Conservation (phyloP, 2,329 filamentous ascomycete genomes). For the Colletotrichum sp. region DNA sequence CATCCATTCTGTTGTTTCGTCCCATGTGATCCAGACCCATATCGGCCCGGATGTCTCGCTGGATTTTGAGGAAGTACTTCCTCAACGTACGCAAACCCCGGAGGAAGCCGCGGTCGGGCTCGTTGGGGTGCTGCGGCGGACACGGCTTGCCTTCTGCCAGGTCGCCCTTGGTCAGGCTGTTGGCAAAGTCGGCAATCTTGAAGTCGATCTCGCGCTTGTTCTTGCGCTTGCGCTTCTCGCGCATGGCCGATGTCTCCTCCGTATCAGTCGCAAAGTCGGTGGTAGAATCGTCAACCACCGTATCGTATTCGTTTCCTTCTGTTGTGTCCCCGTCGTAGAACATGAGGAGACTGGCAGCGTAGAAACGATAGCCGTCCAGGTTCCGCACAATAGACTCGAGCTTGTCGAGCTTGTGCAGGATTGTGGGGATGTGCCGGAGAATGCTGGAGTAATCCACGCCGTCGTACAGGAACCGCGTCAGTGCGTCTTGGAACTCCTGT, state of each 20-base stretch:
- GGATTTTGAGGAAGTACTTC: constrained; percentile 86
- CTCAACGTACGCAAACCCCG: constrained; percentile 80
- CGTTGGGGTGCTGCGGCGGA: constrained; percentile 79
- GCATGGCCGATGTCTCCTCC: constrained; percentile 50
- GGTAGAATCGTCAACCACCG: constrained; percentile 59
- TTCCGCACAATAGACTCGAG: constrained; percentile 83
- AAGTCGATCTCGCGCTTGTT: constrained; percentile 76
- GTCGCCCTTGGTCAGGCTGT: constrained; percentile 91
- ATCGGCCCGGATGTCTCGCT: constrained; percentile 71
- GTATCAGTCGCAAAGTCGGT: constrained; percentile 64
- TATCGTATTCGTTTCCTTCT: constrained; percentile 52
- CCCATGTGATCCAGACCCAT: constrained; percentile 50
- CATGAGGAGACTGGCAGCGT: constrained; percentile 92
- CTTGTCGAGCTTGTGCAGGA: constrained; percentile 81
- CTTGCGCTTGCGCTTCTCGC: constrained; percentile 47
- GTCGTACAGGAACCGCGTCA: constrained; percentile 91
- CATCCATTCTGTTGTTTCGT: constrained; percentile 13
- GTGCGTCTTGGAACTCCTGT: constrained; percentile 83
- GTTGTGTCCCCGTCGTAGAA: constrained; percentile 88
- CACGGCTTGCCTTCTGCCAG: constrained; percentile 67
- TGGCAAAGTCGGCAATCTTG: constrained; percentile 98
- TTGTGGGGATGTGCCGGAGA: constrained; percentile 83
- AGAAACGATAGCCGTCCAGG: constrained; percentile 88
- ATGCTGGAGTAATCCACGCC: constrained; percentile 83
- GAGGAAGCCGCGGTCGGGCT: constrained; percentile 88